Conservation (phyloP, 2,329 filamentous ascomycete species). For the Arthrobotrys sphaeroides region DNA sequence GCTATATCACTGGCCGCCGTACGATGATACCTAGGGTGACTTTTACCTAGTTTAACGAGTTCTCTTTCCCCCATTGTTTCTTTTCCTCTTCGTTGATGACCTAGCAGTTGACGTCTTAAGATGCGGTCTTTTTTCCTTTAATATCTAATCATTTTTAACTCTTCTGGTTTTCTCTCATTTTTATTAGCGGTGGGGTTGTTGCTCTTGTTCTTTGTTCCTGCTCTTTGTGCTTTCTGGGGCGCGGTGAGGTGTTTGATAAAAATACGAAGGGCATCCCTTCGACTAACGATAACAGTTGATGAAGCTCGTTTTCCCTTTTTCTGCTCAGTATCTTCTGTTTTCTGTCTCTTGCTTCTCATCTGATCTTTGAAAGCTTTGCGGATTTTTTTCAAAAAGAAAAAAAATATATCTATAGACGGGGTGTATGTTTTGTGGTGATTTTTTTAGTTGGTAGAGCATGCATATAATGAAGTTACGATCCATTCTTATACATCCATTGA, state of each 20-base stretch:
- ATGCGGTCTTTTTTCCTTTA: constrained; percentile 13
- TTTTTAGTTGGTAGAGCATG: constrained; percentile 6
- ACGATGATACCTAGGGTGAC: not conserved
- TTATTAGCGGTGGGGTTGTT: constrained; percentile 26
- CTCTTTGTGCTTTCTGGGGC: not conserved
- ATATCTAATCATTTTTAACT: constrained; percentile 23
- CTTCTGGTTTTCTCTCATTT: not conserved
- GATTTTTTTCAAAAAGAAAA: not conserved
- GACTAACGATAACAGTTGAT: too few species aligned
- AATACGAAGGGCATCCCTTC: too few species aligned
- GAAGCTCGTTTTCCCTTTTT: not conserved
- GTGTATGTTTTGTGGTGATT: constrained; percentile 5
- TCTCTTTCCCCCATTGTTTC: constrained; percentile 21
- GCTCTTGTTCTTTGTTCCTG: not conserved
- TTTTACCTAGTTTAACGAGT: not conserved
- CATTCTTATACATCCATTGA: not conserved
- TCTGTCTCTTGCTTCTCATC: not conserved
- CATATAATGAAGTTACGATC: constrained; percentile 24
- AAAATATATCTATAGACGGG: constrained; percentile 22
- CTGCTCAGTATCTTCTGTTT: not conserved
- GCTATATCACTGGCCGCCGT: not conserved
- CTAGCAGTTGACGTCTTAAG: not conserved
- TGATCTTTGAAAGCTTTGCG: not conserved
- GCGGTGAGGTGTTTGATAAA: constrained; percentile 12
- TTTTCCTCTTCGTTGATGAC: not conserved